Base-by-base conservation (phyloP, 169 alveolate genomes). In the Hammondia hammondi region DNA sequence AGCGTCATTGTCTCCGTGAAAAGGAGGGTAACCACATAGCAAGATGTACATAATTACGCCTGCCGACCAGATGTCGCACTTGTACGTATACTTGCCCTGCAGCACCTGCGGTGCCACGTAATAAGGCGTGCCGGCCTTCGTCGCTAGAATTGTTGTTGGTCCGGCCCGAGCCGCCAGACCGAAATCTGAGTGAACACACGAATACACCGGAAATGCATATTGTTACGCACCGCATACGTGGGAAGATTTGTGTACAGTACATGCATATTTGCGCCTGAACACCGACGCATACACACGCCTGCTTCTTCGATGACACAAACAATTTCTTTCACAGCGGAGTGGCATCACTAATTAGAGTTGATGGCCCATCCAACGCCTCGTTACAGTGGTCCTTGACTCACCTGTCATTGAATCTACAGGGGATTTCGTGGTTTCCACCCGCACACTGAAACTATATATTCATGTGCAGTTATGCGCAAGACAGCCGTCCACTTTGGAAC, bases 71-170 rank as follows among this genome's bases (percentile, higher is more conserved):
- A 98, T 96, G 96, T 99, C 99, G 94, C 99, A 99, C 88, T 96
- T 96, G 97, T 98, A 97, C 89, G 98, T 98, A 94, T 99, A 99
- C 92, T 97, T 96, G 35, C 99, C 99, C 81, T 96, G 97, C 52
- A 99, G 95, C 48, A 99, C 99, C 96, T 99, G 99, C 0, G 99
- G 99, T 4, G 99, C 99, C 81, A 99, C 98, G 96, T 99, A 99
- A 96, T 98, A 99, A 19, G 99, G 99, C 84, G 96, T 95, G 4
- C 96, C 96, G 56, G 96, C 96, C 37, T 94, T 90, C 46, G 96
- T 95, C 46, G 93, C 57, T 91, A 91, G 70, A 73, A 81, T 96
- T 39, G 95, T 81, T 71, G 95, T 85, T 32, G 90, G 94, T 57
- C 96, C 96, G 94, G 96, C 97, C 81, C 97, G 95, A 14, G 98